phyloP scores from a whole-genome alignment of 495 filamentous ascomycete species.

The Penicillium cosmopolitanum region DNA sequence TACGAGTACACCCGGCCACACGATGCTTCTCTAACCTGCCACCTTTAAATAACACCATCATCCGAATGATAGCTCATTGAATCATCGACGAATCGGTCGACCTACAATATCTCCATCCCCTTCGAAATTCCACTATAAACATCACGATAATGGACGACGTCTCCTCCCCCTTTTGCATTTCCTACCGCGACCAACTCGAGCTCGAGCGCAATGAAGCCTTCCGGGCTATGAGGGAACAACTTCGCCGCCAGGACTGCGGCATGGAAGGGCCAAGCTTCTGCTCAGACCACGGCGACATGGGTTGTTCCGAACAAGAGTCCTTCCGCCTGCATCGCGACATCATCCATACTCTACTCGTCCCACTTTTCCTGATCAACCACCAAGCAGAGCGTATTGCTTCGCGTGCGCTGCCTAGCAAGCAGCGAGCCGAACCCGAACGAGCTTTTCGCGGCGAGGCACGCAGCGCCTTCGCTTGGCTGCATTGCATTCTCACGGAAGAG shows the following conservation, averaged over 20 bases:
- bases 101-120: not conserved
- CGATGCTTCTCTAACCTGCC: not conserved
- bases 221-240: conserved; percentile 43
- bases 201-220: conserved; percentile 51
- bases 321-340: conserved; percentile 65
- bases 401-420: conserved; percentile 46
- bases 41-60: not conserved
- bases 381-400: conserved; percentile 55
- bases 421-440: conserved; percentile 58
- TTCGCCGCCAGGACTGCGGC: conserved; percentile 47
- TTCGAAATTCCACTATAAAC: conserved; percentile 5
- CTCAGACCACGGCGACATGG: conserved; percentile 45
- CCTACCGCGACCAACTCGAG: conserved; percentile 37
- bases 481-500: conserved; percentile 61
- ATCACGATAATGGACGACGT: conserved; percentile 31
- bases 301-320: conserved; percentile 44
- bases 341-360: conserved; percentile 61
- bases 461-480: conserved; percentile 62
- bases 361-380: conserved; percentile 59
- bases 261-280: conserved; percentile 53
- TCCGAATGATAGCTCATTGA: not conserved
- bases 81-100: not conserved
- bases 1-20: too few species aligned
- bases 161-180: conserved; percentile 52
- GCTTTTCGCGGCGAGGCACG: conserved; percentile 62